Evolutionary conservation across 495 filamentous ascomycete genomes (phyloP).

Genomic region (Neurospora sp.): DNA sequence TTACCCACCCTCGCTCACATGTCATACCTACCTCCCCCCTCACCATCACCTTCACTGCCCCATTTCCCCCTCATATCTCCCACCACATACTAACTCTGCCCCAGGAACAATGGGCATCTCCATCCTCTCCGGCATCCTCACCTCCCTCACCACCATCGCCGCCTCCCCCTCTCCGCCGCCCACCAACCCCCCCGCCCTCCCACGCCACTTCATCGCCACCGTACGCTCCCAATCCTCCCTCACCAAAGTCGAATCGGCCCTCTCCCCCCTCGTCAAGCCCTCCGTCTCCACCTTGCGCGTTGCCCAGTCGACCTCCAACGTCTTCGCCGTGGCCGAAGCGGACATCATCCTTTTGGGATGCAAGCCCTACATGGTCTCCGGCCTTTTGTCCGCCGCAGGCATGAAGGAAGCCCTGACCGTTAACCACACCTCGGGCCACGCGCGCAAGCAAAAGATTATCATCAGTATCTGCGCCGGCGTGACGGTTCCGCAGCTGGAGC

Average conservation of each 20-base stretch:
- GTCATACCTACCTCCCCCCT: too few relatives aligned
- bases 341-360: constrained; percentile 64
- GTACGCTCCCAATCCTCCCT: constrained; percentile 53
- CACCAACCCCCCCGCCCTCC: constrained; percentile 46
- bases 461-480: constrained; percentile 84
- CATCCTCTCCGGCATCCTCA: constrained; percentile 71
- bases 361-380: constrained; percentile 65
- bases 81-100: too few relatives aligned
- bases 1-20: too few relatives aligned
- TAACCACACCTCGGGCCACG: background rate
- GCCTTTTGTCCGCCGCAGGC: constrained; percentile 51
- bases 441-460: constrained; percentile 55
- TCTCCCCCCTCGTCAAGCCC: constrained; percentile 23
- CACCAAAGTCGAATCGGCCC: constrained; percentile 48
- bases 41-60: too few relatives aligned
- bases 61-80: too few relatives aligned
- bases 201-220: constrained; percentile 66
- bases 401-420: constrained; percentile 52
- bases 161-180: constrained; percentile 38
- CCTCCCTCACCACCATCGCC: constrained; percentile 44
- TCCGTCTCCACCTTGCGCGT: constrained; percentile 37
- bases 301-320: constrained; percentile 41
- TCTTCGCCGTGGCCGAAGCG: constrained; percentile 44
- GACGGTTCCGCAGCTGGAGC: constrained; percentile 50
- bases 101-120: constrained; percentile 80